Conservation (phyloP, 2,329 filamentous ascomycete genomes). For the Claviceps spartinae region DNA sequence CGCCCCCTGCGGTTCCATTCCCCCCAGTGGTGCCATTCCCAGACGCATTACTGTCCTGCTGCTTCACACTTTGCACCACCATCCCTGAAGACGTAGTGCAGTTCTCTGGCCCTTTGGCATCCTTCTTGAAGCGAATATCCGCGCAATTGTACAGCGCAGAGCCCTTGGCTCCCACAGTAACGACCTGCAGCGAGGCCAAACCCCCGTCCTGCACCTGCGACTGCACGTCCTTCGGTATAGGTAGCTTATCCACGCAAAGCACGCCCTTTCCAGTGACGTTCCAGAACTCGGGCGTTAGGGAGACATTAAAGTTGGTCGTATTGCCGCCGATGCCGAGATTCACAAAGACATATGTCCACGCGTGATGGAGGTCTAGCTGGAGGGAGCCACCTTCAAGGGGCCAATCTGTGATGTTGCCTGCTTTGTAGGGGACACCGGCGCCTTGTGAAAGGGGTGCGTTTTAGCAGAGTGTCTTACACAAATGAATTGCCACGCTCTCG, state of each 20-base stretch:
- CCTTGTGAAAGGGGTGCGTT: constrained; percentile 18
- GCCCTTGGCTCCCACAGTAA: constrained; percentile 44
- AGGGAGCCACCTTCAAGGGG: constrained; percentile 35
- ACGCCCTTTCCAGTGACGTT: constrained; percentile 46
- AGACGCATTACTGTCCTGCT: constrained; percentile 11
- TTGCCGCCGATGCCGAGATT: constrained; percentile 38
- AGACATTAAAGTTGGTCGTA: constrained; percentile 53
- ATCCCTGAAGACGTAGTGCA: constrained; percentile 28
- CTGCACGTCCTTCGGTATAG: constrained; percentile 36
- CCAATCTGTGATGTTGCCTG: constrained; percentile 38
- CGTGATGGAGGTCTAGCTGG: constrained; percentile 35
- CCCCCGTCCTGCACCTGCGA: constrained; percentile 36
- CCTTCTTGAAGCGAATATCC: constrained; percentile 53
- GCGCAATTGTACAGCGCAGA: constrained; percentile 62
- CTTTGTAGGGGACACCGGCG: constrained; percentile 31
- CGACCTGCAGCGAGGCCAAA: constrained; percentile 54
- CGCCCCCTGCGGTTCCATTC: background rate
- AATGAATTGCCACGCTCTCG: background rate
- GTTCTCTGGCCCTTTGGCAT: constrained; percentile 29
- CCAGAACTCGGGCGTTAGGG: constrained; percentile 45
- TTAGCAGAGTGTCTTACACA: background rate
- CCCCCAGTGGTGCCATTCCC: background rate
- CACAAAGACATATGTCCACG: constrained; percentile 38
- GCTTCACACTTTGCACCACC: constrained; percentile 19
- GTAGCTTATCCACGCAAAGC: constrained; percentile 51